Evolutionary conservation across 176 grass and related monocot genomes (phyloP).

Genomic region (Aegilops speltoides): DNA sequence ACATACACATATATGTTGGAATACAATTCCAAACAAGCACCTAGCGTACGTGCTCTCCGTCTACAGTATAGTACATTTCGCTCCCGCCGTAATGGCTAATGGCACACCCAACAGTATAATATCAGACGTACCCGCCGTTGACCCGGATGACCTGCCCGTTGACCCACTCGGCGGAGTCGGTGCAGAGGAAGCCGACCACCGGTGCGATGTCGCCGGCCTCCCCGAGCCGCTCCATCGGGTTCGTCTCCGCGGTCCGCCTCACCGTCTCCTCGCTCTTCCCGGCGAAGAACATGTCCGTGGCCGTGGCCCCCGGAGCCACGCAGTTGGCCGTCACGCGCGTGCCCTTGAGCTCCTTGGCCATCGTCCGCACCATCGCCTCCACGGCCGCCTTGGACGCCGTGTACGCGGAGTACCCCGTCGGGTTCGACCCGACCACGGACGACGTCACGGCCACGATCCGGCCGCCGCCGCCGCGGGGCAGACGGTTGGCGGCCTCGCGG

Average conservation of each 20-base stretch:
- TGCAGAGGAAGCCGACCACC: constrained; percentile 62
- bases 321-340: constrained; percentile 55
- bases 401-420: constrained; percentile 40
- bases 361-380: constrained; percentile 51
- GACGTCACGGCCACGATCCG: constrained; percentile 73
- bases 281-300: constrained; percentile 58
- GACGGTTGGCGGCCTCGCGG: constrained; percentile 60
- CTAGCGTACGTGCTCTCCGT: too few species aligned
- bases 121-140: constrained; percentile 42
- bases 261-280: constrained; percentile 47
- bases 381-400: constrained; percentile 55
- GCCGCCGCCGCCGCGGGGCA: constrained; percentile 57
- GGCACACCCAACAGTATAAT: too few species aligned
- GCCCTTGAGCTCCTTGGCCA: constrained; percentile 58
- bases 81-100: too few species aligned
- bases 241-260: not conserved
- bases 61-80: too few species aligned
- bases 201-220: constrained; percentile 43
- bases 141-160: constrained; percentile 58
- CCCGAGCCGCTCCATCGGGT: constrained; percentile 52
- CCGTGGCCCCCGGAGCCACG: constrained; percentile 51
- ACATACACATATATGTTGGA: too few species aligned
- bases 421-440: constrained; percentile 38
- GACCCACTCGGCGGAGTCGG: constrained; percentile 59
- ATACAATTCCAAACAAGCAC: too few species aligned